Evolutionary conservation across 345 rosid species (phyloP).

Genomic region (Eucalyptus caleyi): DNA sequence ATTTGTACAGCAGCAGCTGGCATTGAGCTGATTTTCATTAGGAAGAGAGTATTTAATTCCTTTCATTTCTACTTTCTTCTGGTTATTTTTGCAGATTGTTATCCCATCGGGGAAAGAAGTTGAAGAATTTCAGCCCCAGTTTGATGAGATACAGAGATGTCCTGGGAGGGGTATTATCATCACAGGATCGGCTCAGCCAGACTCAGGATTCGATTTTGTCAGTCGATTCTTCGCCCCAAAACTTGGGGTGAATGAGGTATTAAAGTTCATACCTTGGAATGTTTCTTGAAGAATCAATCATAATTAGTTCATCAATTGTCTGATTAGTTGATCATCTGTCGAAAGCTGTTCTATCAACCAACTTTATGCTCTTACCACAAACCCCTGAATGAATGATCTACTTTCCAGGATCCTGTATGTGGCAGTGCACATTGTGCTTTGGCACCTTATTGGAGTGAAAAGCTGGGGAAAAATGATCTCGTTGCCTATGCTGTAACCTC

Average conservation of each 20-base stretch:
- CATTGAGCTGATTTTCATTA: not conserved
- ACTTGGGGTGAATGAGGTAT: slow-evolving; percentile 60
- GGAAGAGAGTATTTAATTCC: not conserved
- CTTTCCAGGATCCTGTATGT: slow-evolving; percentile 63
- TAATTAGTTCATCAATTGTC: not conserved
- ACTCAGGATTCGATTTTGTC: slow-evolving; percentile 48
- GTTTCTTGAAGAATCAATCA: not conserved
- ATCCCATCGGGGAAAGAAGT: slow-evolving; percentile 57
- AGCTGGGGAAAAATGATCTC: slow-evolving; percentile 38
- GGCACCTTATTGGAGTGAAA: slow-evolving; percentile 59
- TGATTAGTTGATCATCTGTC: not conserved
- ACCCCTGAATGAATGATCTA: not conserved
- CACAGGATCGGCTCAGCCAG: slow-evolving; percentile 36
- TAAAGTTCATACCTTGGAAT: not conserved
- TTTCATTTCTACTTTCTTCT: not conserved
- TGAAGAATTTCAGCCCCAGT: slow-evolving; percentile 27
- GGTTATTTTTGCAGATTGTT: slow-evolving; percentile 25
- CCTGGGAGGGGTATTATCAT: slow-evolving; percentile 49
- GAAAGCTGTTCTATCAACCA: not conserved
- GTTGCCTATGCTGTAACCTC: slow-evolving; percentile 43
- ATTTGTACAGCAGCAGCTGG: not conserved
- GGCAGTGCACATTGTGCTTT: slow-evolving; percentile 80
- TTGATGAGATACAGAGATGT: slow-evolving; percentile 34
- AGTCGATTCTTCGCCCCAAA: slow-evolving; percentile 70
- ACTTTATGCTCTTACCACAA: not conserved